Base-by-base conservation (phyloP, 345 rosid genomes). In the Mallotus nudiflorus region DNA sequence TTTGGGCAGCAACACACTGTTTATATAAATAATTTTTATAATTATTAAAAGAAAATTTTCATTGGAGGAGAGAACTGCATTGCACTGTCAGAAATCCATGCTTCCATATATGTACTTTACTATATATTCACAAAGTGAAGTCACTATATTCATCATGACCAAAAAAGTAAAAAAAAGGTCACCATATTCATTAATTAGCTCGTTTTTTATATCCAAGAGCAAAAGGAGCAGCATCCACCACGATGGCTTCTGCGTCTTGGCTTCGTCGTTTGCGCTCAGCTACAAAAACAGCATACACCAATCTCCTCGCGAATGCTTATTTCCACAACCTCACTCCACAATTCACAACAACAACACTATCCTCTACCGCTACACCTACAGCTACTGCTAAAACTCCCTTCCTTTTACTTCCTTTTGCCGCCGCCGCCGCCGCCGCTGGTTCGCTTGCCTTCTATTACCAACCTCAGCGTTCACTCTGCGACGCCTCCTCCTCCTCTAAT, bases 341-440 rank as follows among this genome's bases (percentile, higher is more conserved):
- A 33, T 24, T 13, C 52, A 33, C 31, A 10, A 15, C 27, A 5
- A n/a, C 54, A 29, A 1, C 72, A 35, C 46, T 24, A 35, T 9
- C 35, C 2, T 8, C 33, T 28, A 59, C 62, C 19, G 25, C 12
- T 62, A 55, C 39, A 57, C 29, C 28, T 29, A 51, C n/a, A n/a
- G n/a, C n/a, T n/a, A n/a, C n/a, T n/a, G n/a, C n/a, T n/a, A 13
- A 45, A 0, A 22, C 25, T 48, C 78, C 76, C 31, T 65, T 56
- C 20, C 70, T 24, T 33, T 50, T 65, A 59, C 77, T 91, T 66
- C 88, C 97, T 6, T 28, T 88, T 0, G 80, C 73, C 27, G 84
- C 98, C 7, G 89, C 88, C 12, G 89, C 85, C 0, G 80, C 75
- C 27, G 84, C 98, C 7, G 89, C 88, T 59, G 85, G 83, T 1